Conservation (phyloP, 2,329 filamentous ascomycete species). For the Davidsoniella neocaledoniae region DNA sequence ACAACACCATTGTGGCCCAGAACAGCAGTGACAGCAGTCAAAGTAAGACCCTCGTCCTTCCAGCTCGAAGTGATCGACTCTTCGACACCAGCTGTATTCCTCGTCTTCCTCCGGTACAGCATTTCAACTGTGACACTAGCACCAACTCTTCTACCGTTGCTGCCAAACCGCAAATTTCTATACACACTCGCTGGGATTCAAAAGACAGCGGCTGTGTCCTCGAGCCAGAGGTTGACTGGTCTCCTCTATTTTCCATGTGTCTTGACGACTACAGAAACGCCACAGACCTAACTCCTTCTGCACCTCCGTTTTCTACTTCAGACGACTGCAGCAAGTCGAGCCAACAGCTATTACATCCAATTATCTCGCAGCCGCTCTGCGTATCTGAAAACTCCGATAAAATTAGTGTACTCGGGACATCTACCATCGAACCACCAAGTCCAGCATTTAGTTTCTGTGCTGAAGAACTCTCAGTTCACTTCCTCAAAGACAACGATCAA, state of each 20-base stretch:
- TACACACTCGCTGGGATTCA: not conserved
- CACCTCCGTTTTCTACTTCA: not conserved
- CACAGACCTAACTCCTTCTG: not conserved
- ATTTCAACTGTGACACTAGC: no score
- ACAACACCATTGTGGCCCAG: no score
- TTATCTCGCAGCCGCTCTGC: no score
- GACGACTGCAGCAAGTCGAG: not conserved
- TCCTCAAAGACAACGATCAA: not conserved
- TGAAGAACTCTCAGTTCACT: conserved; percentile 5
- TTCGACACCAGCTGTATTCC: not conserved
- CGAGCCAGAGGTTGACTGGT: not conserved
- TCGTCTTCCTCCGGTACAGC: no score
- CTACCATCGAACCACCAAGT: conserved; percentile 4
- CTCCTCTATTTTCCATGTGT: not conserved
- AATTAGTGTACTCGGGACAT: no score
- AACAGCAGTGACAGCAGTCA: conserved; percentile 1
- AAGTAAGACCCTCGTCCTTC: conserved; percentile 1
- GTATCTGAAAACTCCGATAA: no score
- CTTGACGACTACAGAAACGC: no score
- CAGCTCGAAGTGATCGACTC: not conserved
- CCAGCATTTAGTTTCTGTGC: conserved; percentile 10
- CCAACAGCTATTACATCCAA: no score
- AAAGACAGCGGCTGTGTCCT: conserved; percentile 1
- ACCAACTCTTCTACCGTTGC: not conserved
- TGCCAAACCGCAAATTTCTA: not conserved